Percentiles rank a stretch among this genome's conserved stretches.
Conservation (phyloP, 768 basidiomycete species). For the Hericium erinaceus region DNA sequence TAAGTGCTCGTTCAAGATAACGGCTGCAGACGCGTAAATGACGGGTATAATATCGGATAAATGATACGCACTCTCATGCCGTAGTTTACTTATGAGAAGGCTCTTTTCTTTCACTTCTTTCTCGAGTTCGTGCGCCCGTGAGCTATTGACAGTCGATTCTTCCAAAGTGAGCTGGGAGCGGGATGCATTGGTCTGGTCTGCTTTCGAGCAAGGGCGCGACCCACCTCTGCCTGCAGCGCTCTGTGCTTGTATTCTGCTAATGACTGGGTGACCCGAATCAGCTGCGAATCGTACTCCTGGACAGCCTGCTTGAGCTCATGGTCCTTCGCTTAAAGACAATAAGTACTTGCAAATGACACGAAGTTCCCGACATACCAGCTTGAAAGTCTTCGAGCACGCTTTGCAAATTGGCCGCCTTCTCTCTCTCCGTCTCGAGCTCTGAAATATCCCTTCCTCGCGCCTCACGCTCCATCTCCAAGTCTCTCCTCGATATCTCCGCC, state of each 20-base stretch:
- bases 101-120: slow-evolving; percentile 94
- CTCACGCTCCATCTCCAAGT: slow-evolving; percentile 58
- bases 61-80: slow-evolving; percentile 72
- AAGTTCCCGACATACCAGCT: slow-evolving; percentile 46
- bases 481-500: slow-evolving; percentile 46
- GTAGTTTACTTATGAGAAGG: slow-evolving; percentile 85
- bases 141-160: slow-evolving; percentile 57
- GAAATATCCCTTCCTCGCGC: slow-evolving; percentile 43
- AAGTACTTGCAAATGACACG: slow-evolving; percentile 3
- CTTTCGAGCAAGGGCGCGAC: slow-evolving; percentile 10
- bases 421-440: slow-evolving; percentile 57
- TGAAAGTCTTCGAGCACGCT: slow-evolving; percentile 95
- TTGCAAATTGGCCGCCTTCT: slow-evolving; percentile 78
- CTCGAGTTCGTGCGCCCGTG: slow-evolving; percentile 64
- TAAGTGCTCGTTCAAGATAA: slow-evolving; percentile 95
- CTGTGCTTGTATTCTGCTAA: slow-evolving; percentile 89
- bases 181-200: neutral
- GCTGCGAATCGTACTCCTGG: slow-evolving; percentile 69
- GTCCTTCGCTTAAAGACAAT: slow-evolving; percentile 60
- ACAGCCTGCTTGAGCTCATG: slow-evolving; percentile 82
- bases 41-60: neutral
- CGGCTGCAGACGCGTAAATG: slow-evolving; percentile 40
- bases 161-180: slow-evolving; percentile 59
- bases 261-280: slow-evolving; percentile 59
- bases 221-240: slow-evolving; percentile 79